These are phyloP conservation scores for Rosa multiflora DNA, from an alignment of 306 rosid genomes.

Conservation along the genomic window DNA sequence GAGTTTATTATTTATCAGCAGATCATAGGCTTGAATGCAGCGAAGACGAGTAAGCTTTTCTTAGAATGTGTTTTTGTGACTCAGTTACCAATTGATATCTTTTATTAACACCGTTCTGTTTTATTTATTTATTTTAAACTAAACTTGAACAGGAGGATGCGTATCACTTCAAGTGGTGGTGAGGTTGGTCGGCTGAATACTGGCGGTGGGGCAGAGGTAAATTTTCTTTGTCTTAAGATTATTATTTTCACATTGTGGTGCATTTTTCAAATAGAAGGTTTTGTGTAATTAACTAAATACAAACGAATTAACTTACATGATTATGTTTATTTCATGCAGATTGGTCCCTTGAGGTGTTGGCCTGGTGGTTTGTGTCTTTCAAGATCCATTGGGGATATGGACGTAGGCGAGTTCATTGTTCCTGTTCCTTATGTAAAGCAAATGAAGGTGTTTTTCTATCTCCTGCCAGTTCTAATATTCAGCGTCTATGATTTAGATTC, in stretches of 20 bases:
- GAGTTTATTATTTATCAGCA: conserved; percentile 82
- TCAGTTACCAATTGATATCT: conserved; percentile 14
- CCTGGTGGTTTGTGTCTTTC: conserved; percentile 99
- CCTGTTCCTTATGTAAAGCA: conserved; percentile 98
- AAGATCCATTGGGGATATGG: conserved; percentile 95
- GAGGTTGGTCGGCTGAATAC: conserved; percentile 99
- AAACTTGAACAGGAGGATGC: conserved; percentile 64
- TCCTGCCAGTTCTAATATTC: neutral
- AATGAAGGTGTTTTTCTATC: conserved; percentile 72
- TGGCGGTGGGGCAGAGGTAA: conserved; percentile 99
- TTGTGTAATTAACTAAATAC: neutral
- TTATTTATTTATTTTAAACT: neutral
- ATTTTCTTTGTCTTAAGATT: neutral
- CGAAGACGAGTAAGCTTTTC: conserved; percentile 89
- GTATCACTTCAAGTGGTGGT: conserved; percentile 91
- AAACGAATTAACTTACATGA: conserved; percentile 7
- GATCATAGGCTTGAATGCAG: conserved; percentile 93
- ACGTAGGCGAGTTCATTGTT: conserved; percentile 89
- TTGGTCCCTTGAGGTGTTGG: conserved; percentile 99
- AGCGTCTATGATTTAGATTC: conserved; percentile 8
- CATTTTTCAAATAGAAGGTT: neutral
- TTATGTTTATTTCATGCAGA: conserved; percentile 33
- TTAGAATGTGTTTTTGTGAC: conserved; percentile 17
- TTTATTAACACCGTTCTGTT: conserved; percentile 13
- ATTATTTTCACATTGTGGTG: neutral